A percentile compares a stretch with the other conserved stretches of the same genome.
Evolutionary conservation across 805 yeast genomes (phyloP).

Genomic region (Sungouiella blattae): DNA sequence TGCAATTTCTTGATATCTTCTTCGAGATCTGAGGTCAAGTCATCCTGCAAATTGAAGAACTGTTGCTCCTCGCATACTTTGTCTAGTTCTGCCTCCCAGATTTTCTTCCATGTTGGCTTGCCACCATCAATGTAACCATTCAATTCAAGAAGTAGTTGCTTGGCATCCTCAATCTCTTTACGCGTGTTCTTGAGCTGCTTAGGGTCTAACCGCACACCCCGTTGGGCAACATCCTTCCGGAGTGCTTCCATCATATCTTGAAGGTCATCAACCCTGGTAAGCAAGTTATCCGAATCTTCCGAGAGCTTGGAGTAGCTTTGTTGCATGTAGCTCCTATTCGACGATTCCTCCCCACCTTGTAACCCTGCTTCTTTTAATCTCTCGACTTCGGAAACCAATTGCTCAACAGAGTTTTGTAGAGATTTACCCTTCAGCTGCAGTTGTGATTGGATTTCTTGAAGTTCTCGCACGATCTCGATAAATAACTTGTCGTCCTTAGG

Average conservation of each 20-base stretch:
- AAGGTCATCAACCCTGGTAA: conserved; percentile 82
- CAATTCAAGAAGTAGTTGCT: conserved; percentile 48
- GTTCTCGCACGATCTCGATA: not conserved
- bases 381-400: conserved; percentile 5
- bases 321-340: conserved; percentile 63
- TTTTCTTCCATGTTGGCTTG: conserved; percentile 80
- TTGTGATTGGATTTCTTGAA: not conserved
- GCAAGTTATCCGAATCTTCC: conserved; percentile 66
- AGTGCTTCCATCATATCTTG: conserved; percentile 89
- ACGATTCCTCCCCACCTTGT: conserved; percentile 26
- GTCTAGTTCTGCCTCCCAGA: conserved; percentile 90
- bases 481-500: not conserved
- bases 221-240: conserved; percentile 84
- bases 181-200: conserved; percentile 66
- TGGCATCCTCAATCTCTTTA: conserved; percentile 62
- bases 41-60: conserved; percentile 85
- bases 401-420: not conserved
- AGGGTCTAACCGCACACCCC: conserved; percentile 79
- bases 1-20: conserved; percentile 78
- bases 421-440: not conserved
- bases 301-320: conserved; percentile 70
- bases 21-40: conserved; percentile 68
- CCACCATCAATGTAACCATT: conserved; percentile 63
- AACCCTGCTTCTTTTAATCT: conserved; percentile 50
- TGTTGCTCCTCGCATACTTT: conserved; percentile 93